phyloP scores from a whole-genome alignment of 345 rosid genomes.

The Mercurialis annua region DNA sequence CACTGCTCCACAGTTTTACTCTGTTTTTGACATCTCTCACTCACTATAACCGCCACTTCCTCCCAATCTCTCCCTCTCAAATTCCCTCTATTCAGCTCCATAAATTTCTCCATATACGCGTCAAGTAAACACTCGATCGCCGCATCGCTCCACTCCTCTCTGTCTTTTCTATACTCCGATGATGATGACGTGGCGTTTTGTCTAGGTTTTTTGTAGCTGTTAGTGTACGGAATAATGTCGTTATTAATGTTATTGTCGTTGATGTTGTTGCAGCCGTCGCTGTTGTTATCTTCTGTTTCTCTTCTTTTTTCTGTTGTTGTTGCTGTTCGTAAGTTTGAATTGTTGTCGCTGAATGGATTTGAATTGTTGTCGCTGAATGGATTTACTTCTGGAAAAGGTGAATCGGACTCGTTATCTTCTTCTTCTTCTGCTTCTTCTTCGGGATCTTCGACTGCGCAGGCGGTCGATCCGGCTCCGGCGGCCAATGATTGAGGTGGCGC shows the following conservation, averaged over 20 bases:
- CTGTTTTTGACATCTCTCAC: constrained; percentile 61
- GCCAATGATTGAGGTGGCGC: constrained; percentile 38
- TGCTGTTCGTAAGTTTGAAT: constrained; percentile 31
- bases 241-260: constrained; percentile 48
- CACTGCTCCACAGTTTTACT: constrained; percentile 62
- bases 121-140: constrained; percentile 75
- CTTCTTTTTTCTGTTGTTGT: constrained; percentile 42
- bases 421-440: constrained; percentile 32
- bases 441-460: constrained; percentile 33
- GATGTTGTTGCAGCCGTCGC: constrained; percentile 41
- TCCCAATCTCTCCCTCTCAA: constrained; percentile 95
- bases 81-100: constrained; percentile 78
- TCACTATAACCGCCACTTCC: constrained; percentile 77
- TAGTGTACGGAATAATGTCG: constrained; percentile 24
- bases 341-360: constrained; percentile 31
- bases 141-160: constrained; percentile 95
- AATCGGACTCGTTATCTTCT: constrained; percentile 41
- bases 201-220: constrained; percentile 48
- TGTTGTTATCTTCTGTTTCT: constrained; percentile 49
- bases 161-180: constrained; percentile 60
- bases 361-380: constrained; percentile 37
- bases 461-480: constrained; percentile 22
- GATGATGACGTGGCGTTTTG: constrained; percentile 25
- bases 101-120: constrained; percentile 74
- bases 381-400: constrained; percentile 51